Evolutionary conservation across 306 rosid species (phyloP), one percentile per base, ranked within the genome.

Genomic region (Corylus heterophylla): DNA sequence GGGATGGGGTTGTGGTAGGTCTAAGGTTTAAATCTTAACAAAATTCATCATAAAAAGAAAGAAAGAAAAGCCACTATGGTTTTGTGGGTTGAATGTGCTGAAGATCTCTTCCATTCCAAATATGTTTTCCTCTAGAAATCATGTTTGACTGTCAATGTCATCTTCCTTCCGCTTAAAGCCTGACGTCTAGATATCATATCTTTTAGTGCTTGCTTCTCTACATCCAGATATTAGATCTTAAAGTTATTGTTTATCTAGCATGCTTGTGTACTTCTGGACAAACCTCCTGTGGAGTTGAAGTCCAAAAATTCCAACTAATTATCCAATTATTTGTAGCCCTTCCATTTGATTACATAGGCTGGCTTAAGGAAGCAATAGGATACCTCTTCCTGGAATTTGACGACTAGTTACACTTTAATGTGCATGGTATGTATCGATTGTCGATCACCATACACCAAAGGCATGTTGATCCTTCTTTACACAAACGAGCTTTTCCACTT

Each of bases 131-230:
- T 78, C 54, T 74, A 52, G 71, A 39, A 52, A 52, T 31, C 70
- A 72, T 63, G 73, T 44, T 66, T 56, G 56, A 50, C 50, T 16
- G 4, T 69, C 62, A 13, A 44, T 61, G 25, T 67, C 51, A 47
- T 66, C 39, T 20, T 82, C 71, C 55, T 16, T 42, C 72, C 70
- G 20, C 48, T 37, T 79, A 63, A 54, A 42, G 56, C 70, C 79
- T 62, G 25, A 52, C 42, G 25, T 37, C 39, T 66, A 47, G 29
- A 49, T 55, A 27, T n/a, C 54, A 39, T 20, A 18, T 63, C 14
- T 25, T 11, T 17, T 35, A 39, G 44, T 39, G 4, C 4, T 39
- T 39, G 6, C 44, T 39, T 39, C 44, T 39, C 44, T 39, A 50
- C 49, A 20, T 54, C 48, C 70, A 47, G 39, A 48, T 63, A 18